Conservation (phyloP, 441 rosid species). For the Pelargonium myrrhifolium region DNA sequence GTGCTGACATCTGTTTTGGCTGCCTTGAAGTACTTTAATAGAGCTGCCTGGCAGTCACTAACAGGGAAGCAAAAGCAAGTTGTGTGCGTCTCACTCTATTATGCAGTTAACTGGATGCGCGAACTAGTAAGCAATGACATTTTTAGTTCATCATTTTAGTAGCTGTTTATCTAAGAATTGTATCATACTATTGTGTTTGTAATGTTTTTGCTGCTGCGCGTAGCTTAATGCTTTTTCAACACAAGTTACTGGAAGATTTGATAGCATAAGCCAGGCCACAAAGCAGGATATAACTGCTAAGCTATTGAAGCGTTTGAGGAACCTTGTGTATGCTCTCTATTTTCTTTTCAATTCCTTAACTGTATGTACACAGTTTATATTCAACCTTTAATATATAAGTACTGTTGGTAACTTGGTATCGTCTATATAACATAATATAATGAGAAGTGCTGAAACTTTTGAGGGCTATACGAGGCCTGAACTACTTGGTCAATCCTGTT, state of each 20-base stretch:
- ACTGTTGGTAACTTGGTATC: constrained; percentile 1
- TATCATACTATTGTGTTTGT: constrained; percentile 17
- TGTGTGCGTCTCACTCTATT: constrained; percentile 54
- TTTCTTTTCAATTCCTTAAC: constrained; percentile 12
- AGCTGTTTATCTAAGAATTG: background rate
- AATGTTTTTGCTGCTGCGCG: constrained; percentile 21
- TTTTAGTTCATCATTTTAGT: constrained; percentile 8
- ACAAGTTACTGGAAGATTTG: constrained; percentile 51
- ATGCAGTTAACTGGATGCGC: constrained; percentile 73
- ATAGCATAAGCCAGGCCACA: constrained; percentile 51
- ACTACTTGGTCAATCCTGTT: background rate
- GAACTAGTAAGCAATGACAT: constrained; percentile 54
- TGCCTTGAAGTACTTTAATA: constrained; percentile 51
- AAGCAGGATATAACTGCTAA: constrained; percentile 56
- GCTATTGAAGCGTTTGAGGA: constrained; percentile 65
- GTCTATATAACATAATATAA: background rate
- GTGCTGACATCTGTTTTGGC: constrained; percentile 28
- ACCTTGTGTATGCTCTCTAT: constrained; percentile 54
- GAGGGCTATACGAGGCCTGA: background rate
- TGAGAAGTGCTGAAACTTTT: background rate
- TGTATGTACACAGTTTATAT: constrained; percentile 9
- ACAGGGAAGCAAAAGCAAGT: constrained; percentile 63
- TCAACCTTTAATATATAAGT: constrained; percentile 2
- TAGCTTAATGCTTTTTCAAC: constrained; percentile 81
- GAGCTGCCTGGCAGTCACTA: constrained; percentile 50